Conservation (phyloP, 805 yeast genomes). For the Candida ovalis region DNA sequence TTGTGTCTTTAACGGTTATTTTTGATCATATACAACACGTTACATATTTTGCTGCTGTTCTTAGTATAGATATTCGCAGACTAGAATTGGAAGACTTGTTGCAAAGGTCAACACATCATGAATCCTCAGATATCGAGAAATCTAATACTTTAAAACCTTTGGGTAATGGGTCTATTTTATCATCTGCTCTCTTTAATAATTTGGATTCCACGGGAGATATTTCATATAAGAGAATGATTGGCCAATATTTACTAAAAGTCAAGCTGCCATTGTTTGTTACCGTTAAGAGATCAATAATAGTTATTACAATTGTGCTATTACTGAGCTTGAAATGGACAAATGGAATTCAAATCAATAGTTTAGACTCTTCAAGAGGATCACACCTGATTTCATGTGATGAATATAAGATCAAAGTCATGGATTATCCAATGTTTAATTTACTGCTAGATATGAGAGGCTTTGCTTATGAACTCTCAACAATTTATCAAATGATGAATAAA, state of each 20-base stretch:
- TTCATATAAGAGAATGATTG: conserved; percentile 20
- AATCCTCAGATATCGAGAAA: conserved; percentile 5
- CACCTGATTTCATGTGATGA: conserved; percentile 3
- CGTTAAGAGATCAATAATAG: conserved; percentile 28
- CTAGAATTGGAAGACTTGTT: conserved; percentile 56
- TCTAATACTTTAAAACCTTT: conserved; percentile 12
- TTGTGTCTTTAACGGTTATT: conserved; percentile 44
- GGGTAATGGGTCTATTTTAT: conserved; percentile 20
- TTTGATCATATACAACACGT: conserved; percentile 59
- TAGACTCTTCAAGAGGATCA: background rate
- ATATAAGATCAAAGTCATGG: conserved; percentile 7
- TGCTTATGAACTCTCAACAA: conserved; percentile 23
- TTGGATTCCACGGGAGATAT: conserved; percentile 6
- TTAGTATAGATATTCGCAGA: conserved; percentile 64
- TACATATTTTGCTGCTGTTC: conserved; percentile 60
- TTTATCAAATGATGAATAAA: conserved; percentile 7
- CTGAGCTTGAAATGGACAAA: conserved; percentile 35
- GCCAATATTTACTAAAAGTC: conserved; percentile 32
- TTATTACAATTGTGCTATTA: conserved; percentile 26
- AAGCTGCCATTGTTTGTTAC: conserved; percentile 36
- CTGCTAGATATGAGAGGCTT: conserved; percentile 29
- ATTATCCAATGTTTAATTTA: conserved; percentile 18
- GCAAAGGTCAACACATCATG: conserved; percentile 20
- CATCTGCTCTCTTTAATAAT: conserved; percentile 15
- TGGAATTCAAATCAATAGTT: conserved; percentile 13